Conservation (phyloP, 1,284 basidiomycete species). For the Puccinia novopanici region DNA sequence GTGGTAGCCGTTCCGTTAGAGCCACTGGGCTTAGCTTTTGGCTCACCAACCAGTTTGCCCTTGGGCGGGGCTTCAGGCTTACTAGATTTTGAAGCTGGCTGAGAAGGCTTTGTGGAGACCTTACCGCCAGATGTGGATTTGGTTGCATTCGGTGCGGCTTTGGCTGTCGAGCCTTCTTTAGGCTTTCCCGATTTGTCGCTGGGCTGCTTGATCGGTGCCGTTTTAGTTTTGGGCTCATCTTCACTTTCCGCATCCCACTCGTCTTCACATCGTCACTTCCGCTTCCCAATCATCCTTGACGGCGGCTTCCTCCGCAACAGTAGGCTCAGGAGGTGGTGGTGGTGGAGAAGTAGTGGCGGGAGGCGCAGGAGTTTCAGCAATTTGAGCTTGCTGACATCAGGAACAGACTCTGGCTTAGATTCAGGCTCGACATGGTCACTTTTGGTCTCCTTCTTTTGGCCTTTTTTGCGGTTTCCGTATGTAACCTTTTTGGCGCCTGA, state of each 20-base stretch:
- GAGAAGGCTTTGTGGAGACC: conserved; percentile 52
- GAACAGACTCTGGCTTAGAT: conserved; percentile 45
- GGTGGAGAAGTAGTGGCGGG: conserved; percentile 54
- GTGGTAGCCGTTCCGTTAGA: conserved; percentile 1
- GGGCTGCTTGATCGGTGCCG: conserved; percentile 26
- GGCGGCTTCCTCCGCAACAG: conserved; percentile 61
- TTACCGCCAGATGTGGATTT: conserved; percentile 27
- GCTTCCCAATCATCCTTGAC: conserved; percentile 85
- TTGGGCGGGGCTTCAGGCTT: conserved; percentile 59
- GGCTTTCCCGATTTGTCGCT: conserved; percentile 51
- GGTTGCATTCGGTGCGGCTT: conserved; percentile 43
- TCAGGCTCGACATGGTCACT: conserved; percentile 50
- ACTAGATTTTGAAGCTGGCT: conserved; percentile 55
- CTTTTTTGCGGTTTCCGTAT: conserved; percentile 80
- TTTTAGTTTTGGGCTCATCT: conserved; percentile 51
- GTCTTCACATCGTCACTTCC: conserved; percentile 66
- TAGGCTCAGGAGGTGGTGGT: conserved; percentile 60
- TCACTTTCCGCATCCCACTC: conserved; percentile 58
- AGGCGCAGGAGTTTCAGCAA: conserved; percentile 13
- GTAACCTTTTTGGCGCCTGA: conserved; percentile 69
- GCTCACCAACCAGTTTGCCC: conserved; percentile 53
- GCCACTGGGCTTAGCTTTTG: conserved; percentile 53
- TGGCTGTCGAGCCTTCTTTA: conserved; percentile 51
- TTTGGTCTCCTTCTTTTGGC: conserved; percentile 54
- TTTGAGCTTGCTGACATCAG: conserved; percentile 47